A percentile compares a stretch with the other conserved stretches of the same genome.
These are phyloP conservation scores for Pseudopithomyces maydicus DNA, from an alignment of 2,329 filamentous ascomycete genomes.

Conservation along the genomic window DNA sequence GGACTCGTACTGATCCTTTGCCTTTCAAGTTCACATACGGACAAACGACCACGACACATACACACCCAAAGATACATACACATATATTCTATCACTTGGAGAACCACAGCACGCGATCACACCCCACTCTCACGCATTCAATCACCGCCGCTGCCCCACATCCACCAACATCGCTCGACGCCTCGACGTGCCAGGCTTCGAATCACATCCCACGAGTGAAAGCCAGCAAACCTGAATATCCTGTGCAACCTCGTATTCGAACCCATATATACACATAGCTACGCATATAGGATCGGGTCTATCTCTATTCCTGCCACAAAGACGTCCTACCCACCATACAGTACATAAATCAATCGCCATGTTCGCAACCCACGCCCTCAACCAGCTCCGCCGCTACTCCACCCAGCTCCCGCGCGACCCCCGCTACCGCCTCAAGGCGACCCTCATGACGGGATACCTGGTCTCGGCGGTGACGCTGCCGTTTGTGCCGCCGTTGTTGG, in stretches of 20 bases:
- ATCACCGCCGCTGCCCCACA: constrained; percentile 4
- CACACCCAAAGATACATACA: no score
- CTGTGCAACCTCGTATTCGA: neutral
- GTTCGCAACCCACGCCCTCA: constrained; percentile 37
- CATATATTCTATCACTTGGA: no score
- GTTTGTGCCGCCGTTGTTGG: constrained; percentile 46
- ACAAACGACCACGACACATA: neutral
- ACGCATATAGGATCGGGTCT: no score
- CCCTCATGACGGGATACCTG: constrained; percentile 44
- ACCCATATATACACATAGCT: neutral
- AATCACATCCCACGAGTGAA: no score
- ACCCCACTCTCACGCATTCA: neutral
- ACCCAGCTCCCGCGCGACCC: constrained; percentile 40
- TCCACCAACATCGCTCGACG: neutral
- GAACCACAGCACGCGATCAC: neutral
- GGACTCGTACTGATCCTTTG: neutral
- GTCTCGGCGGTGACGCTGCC: constrained; percentile 46
- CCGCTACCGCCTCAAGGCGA: constrained; percentile 41
- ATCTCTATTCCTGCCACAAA: no score
- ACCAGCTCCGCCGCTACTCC: constrained; percentile 43
- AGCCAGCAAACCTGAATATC: neutral
- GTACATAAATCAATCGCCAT: constrained; percentile 19
- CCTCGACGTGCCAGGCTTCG: neutral
- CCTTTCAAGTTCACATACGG: neutral
- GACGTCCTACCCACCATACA: neutral